Conservation (phyloP, 352 stramenopile species). For the Phytophthora constricta region DNA sequence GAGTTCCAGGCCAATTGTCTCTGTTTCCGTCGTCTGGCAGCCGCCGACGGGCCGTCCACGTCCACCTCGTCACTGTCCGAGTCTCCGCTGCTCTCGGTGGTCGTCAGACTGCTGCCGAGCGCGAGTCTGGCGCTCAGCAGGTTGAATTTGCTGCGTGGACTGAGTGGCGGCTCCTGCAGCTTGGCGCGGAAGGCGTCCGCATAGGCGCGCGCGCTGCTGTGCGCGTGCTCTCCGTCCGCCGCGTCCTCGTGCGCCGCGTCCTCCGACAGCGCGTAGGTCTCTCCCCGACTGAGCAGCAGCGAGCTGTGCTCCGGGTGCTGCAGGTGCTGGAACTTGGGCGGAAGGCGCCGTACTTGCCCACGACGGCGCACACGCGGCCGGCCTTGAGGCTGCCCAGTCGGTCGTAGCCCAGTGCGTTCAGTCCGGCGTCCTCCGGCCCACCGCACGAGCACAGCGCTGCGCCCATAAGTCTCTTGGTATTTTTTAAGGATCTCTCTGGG, state of each 20-base stretch:
- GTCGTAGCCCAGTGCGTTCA: conserved; percentile 52
- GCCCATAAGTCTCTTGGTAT: no score
- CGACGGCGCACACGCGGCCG: conserved; percentile 32
- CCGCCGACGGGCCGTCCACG: background rate
- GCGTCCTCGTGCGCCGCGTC: conserved; percentile 38
- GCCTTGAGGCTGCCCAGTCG: conserved; percentile 42
- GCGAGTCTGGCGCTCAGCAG: conserved; percentile 47
- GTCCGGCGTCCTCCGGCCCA: conserved; percentile 45
- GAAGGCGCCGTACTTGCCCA: conserved; percentile 45
- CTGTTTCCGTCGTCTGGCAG: conserved; percentile 12
- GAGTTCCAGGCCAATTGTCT: conserved; percentile 30
- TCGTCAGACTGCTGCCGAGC: conserved; percentile 27
- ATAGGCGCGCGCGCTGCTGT: conserved; percentile 56
- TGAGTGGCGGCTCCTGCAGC: conserved; percentile 72
- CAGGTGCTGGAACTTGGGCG: conserved; percentile 39
- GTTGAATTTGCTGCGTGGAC: conserved; percentile 72
- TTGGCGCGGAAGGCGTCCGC: conserved; percentile 75
- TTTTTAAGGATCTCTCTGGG: background rate
- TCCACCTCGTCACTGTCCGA: conserved; percentile 27
- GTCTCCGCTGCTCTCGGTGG: conserved; percentile 36
- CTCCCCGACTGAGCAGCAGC: conserved; percentile 51
- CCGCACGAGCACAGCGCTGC: conserved; percentile 61
- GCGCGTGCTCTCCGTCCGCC: conserved; percentile 19
- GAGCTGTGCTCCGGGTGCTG: conserved; percentile 44
- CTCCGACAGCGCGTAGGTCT: conserved; percentile 66